phyloP scores from a whole-genome alignment of 176 grass and related monocot species.

The Thinopyrum elongatum region DNA sequence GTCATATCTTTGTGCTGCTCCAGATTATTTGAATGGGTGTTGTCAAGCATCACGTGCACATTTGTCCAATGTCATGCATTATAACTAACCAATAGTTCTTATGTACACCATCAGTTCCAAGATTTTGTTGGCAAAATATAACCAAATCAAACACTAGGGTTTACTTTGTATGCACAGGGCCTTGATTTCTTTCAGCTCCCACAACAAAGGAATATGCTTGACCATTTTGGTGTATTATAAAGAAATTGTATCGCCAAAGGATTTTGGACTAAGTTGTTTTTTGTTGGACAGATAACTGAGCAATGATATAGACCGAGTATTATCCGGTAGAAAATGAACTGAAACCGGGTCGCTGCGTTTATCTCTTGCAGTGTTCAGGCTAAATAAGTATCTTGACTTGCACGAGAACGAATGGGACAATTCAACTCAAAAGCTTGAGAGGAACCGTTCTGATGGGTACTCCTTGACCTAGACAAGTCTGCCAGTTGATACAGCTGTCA shows the following conservation, averaged over 20 bases:
- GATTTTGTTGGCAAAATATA: background rate
- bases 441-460: background rate
- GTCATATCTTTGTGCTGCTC: background rate
- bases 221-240: background rate
- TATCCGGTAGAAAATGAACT: background rate
- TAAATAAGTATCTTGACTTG: conserved; percentile 21
- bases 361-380: background rate
- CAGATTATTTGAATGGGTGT: background rate
- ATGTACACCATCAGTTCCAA: background rate
- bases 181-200: background rate
- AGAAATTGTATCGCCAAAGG: background rate
- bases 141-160: background rate
- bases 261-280: background rate
- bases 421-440: background rate
- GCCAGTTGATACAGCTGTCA: conserved; percentile 9
- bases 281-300: background rate
- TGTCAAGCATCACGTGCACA: background rate
- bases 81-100: background rate
- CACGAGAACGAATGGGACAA: conserved; percentile 1
- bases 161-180: background rate
- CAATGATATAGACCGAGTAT: background rate
- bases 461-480: conserved; percentile 21
- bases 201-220: background rate
- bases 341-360: background rate
- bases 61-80: background rate